Evolutionary conservation across 176 grass and related monocot species (phyloP).

Genomic region (Zea mays): Zm-B73-REFERENCE-NAM-5.0 NC_050097.1:68907001-68907500

Average conservation of each 20-base stretch:
- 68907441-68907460: conserved; percentile 90
- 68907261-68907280: conserved; percentile 76
- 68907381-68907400: conserved; percentile 85
- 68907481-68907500: conserved; percentile 73
- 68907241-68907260: conserved; percentile 59
- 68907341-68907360: neutral
- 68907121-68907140: conserved; percentile 75
- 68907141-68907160: conserved; percentile 85
- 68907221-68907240: conserved; percentile 79
- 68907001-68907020: conserved; percentile 13
- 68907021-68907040: conserved; percentile 40
- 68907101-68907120: conserved; percentile 58
- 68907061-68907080: conserved; percentile 49
- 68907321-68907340: conserved; percentile 21
- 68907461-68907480: conserved; percentile 92
- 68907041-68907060: conserved; percentile 67
- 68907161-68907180: conserved; percentile 82
- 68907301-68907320: conserved; percentile 2
- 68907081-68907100: neutral
- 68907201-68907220: conserved; percentile 75
- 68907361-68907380: neutral
- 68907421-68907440: conserved; percentile 85
- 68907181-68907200: conserved; percentile 79
- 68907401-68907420: conserved; percentile 83
- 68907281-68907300: conserved; percentile 89